phyloP scores from a whole-genome alignment of 148 eudicot genomes.

The Cornus kousa region DNA sequence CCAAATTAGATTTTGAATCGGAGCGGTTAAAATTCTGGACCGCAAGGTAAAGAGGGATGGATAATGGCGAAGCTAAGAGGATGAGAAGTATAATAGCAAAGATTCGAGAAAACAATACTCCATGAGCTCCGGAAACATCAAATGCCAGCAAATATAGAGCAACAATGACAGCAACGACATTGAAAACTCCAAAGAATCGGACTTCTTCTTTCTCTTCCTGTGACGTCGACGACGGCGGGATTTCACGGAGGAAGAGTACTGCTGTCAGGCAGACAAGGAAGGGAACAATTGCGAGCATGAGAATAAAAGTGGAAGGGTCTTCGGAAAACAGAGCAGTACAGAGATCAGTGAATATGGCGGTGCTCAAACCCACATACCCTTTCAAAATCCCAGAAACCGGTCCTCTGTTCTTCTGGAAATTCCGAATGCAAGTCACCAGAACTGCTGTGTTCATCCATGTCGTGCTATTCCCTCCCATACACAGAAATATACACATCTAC shows the following conservation, averaged over 20 bases:
- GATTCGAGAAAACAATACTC: constrained; percentile 24
- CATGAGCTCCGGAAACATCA: constrained; percentile 56
- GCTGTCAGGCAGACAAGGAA: constrained; percentile 57
- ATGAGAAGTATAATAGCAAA: constrained; percentile 49
- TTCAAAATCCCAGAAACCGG: constrained; percentile 59
- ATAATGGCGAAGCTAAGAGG: constrained; percentile 57
- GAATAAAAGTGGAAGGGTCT: constrained; percentile 53
- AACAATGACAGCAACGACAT: constrained; percentile 56
- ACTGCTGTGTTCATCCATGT: constrained; percentile 71
- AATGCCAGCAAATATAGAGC: constrained; percentile 59
- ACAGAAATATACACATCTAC: constrained; percentile 50
- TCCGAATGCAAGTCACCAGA: constrained; percentile 62
- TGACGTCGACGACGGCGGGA: constrained; percentile 45
- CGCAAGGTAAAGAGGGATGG: constrained; percentile 51
- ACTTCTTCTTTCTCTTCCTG: constrained; percentile 44
- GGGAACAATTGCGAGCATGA: constrained; percentile 58
- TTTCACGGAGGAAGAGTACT: constrained; percentile 60
- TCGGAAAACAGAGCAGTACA: constrained; percentile 60
- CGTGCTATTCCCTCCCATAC: constrained; percentile 71
- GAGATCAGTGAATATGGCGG: constrained; percentile 63
- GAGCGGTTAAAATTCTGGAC: constrained; percentile 7
- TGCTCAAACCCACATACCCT: constrained; percentile 61
- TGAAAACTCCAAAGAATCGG: constrained; percentile 52
- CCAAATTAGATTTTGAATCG: constrained; percentile 10
- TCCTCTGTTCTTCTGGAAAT: constrained; percentile 54